Base-by-base conservation (phyloP, 768 basidiomycete genomes). In the Royoungia palumana region DNA sequence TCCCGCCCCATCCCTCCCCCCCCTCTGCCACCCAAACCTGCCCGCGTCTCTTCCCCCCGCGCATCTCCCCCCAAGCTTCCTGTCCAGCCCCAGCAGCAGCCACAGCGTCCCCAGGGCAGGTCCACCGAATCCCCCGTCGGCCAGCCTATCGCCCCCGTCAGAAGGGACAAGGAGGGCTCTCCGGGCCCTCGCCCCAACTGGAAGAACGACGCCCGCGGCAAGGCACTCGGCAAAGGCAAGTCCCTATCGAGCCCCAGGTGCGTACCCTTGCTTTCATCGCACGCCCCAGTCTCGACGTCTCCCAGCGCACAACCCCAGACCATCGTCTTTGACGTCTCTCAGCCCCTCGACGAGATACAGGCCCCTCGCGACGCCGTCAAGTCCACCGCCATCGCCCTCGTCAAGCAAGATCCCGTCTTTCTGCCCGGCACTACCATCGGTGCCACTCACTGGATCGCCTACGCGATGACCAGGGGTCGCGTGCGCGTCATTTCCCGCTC, bases 381-480 rank as follows among this genome's bases (percentile, higher is more conserved):
- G 63, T 88, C 88, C n/a, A 93, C 90, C 0, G 89, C 90, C 4
- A 93, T 93, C 46, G 90, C 90, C 14, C 76, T 93, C 41, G 88
- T 93, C 62, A 87, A 83, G 68, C 89, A 92, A 55, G 90, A 93
- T 51, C 73, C 89, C 16, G 79, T 85, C 21, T 93, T 92, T 71
- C 72, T 91, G 49, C 87, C 87, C 38, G 90, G 90, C 14, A 85
- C 87, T 12, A 93, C 90, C 27, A 92, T 93, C 46, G 90, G 90
- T 10, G 90, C 90, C 13, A 91, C 90, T 5, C 87, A 89, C 61
- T 93, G 90, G 88, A 90, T 93, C 50, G 90, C 90, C 14, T 92
- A 93, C 60, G 90, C 89, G 21, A 93, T 93, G 90, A 91, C 87
- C 5, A 82, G 85, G 72, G 88, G 86, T 81, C 89, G 90, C 51